These are phyloP conservation scores for Botrytis elliptica DNA, from an alignment of 2,329 filamentous ascomycete genomes.

Conservation along the genomic window DNA sequence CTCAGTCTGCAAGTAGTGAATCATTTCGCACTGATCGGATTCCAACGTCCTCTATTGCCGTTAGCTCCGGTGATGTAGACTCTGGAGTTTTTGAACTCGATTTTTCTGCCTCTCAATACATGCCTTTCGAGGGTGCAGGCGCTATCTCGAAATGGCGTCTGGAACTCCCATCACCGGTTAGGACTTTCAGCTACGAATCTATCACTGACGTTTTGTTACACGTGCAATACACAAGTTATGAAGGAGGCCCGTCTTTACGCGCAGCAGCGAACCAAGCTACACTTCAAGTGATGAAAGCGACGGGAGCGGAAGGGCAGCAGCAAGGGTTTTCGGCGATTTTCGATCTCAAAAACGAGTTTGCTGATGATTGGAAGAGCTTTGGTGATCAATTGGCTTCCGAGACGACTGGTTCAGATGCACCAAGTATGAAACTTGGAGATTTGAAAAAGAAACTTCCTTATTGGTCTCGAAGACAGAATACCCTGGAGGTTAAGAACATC, in stretches of 20 bases:
- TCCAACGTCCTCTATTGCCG: constrained; percentile 36
- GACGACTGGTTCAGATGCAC: too few species aligned
- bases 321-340: neutral
- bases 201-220: neutral
- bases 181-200: neutral
- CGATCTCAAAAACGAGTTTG: constrained; percentile 1
- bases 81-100: constrained; percentile 40
- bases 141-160: constrained; percentile 39
- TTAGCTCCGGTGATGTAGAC: constrained; percentile 36
- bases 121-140: constrained; percentile 44
- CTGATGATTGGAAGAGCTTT: neutral
- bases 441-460: neutral
- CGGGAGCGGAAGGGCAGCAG: neutral
- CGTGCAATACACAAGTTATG: neutral
- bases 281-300: neutral
- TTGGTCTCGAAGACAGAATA: neutral
- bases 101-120: constrained; percentile 38
- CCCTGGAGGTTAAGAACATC: too few species aligned
- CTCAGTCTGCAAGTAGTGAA: neutral
- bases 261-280: neutral
- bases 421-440: neutral
- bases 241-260: constrained; percentile 11
- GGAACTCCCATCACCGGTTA: constrained; percentile 34
- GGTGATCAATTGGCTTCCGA: too few species aligned
- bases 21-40: constrained; percentile 24